Conservation (phyloP, 2,329 filamentous ascomycete genomes). For the Ustulina deusta region DNA sequence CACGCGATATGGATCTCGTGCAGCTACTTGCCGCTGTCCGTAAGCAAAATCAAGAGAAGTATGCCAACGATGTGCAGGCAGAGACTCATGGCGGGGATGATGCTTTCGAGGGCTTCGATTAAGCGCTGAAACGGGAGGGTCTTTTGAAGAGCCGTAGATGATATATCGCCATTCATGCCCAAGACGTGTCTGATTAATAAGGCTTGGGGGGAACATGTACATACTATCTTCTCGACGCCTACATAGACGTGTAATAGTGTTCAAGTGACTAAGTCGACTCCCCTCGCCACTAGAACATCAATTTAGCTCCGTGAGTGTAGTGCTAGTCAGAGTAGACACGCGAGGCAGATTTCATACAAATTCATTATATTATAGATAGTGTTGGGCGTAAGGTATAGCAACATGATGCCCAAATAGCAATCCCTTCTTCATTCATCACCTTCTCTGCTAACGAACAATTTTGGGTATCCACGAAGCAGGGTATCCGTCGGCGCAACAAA, state of each 20-base stretch:
- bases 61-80: conserved; percentile 47
- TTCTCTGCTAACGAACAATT: conserved; percentile 45
- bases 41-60: conserved; percentile 64
- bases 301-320: neutral
- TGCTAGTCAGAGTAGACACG: neutral
- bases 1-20: conserved; percentile 71
- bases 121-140: conserved; percentile 1
- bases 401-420: neutral
- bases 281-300: neutral
- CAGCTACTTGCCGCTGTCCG: conserved; percentile 74
- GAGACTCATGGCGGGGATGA: conserved; percentile 53
- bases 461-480: conserved; percentile 48
- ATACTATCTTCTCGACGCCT: neutral
- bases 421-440: conserved; percentile 15
- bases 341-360: conserved; percentile 5
- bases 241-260: neutral
- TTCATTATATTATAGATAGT: conserved; percentile 36
- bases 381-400: neutral
- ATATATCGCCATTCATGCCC: conserved; percentile 28
- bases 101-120: conserved; percentile 71
- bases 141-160: neutral
- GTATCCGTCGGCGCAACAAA: conserved; percentile 42
- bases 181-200: conserved; percentile 13
- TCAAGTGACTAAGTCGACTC: neutral
- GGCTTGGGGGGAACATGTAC: neutral